Evolutionary conservation across 805 yeast genomes (phyloP).

Genomic region (Pichia exigua): DNA sequence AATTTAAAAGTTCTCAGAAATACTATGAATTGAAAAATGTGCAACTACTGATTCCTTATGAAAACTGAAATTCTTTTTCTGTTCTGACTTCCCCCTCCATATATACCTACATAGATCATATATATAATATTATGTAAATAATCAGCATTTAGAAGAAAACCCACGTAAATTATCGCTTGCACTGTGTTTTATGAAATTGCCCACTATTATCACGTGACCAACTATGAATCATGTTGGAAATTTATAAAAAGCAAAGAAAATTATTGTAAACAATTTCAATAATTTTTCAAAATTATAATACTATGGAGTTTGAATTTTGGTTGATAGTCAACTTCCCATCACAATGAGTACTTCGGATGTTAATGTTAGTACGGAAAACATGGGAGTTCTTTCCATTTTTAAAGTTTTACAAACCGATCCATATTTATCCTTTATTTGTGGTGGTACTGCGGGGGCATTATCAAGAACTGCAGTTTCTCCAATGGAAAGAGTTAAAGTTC

Average conservation of each 20-base stretch:
- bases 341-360: neutral
- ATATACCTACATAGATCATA: neutral
- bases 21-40: too few relatives aligned
- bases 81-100: neutral
- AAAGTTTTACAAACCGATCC: constrained; percentile 32
- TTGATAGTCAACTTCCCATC: neutral
- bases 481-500: constrained; percentile 86
- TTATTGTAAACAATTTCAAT: neutral
- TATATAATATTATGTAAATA: too few relatives aligned
- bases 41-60: neutral
- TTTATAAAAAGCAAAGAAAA: neutral
- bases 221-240: neutral
- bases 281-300: neutral
- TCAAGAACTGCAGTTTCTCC: constrained; percentile 93
- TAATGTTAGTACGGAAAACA: neutral
- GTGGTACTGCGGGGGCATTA: constrained; percentile 73
- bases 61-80: too few relatives aligned
- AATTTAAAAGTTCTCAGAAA: neutral
- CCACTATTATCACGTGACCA: too few relatives aligned
- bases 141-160: neutral
- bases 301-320: neutral
- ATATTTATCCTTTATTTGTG: constrained; percentile 58
- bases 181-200: too few relatives aligned
- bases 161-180: too few relatives aligned
- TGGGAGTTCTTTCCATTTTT: neutral